phyloP scores from a whole-genome alignment of 495 filamentous ascomycete species.

The Xylaria scruposa region DNA sequence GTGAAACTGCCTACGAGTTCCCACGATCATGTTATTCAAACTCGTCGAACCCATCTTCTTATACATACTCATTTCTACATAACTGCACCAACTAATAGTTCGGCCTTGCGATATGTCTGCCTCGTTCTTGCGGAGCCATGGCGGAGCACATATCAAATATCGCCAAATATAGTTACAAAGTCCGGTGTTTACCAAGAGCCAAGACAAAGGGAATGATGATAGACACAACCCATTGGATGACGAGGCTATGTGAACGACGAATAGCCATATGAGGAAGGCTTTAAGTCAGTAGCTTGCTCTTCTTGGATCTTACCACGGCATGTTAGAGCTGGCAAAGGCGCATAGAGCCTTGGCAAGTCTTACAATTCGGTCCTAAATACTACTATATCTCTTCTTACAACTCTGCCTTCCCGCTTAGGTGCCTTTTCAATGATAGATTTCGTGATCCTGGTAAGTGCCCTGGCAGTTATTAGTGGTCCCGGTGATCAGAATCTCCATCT shows the following conservation, averaged over 20 bases:
- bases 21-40: not conserved
- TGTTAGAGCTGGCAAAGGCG: not conserved
- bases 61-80: conserved; percentile 9
- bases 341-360: conserved; percentile 21
- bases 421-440: not conserved
- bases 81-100: not conserved
- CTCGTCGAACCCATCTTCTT: not conserved
- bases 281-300: not conserved
- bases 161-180: conserved; percentile 15
- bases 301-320: not conserved
- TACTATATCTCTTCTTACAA: not conserved
- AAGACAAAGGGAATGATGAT: conserved; percentile 27
- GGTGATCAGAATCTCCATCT: not conserved
- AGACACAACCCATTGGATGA: not conserved
- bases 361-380: conserved; percentile 19
- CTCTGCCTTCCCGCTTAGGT: not conserved
- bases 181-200: conserved; percentile 4
- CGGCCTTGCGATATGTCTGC: not conserved
- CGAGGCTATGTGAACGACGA: conserved; percentile 17
- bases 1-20: not conserved
- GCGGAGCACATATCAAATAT: conserved; percentile 1
- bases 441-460: not conserved
- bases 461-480: conserved; percentile 8
- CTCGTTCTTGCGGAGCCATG: conserved; percentile 4
- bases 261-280: conserved; percentile 21